Base-by-base conservation (phyloP, 805 yeast species). In the Jamesozyma hellenica region DNA sequence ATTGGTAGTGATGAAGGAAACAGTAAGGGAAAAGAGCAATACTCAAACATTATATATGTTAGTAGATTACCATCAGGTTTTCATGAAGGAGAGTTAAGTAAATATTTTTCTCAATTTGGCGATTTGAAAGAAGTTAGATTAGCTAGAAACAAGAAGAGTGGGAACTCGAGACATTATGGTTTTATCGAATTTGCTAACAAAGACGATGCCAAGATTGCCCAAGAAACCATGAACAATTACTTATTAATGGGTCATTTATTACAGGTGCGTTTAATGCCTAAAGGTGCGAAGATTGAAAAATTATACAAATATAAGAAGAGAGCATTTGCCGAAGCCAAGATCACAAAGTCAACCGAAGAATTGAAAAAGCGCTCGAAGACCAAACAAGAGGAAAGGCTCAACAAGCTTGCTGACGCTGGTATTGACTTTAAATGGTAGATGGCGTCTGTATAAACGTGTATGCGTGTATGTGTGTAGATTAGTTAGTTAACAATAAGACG, bases 181-280 rank as follows among this genome's bases (percentile, higher is more conserved):
- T 90, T 85, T 61, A 67, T 92, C 34, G 96, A 92, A 63, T 92
- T 90, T 55, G 74, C 71, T 32, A 70, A 76, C 40, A 56, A 60
- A 29, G 84, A 79, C 35, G 94, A 82, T 41, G 96, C 97, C 34
- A 72, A 77, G 50, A 70, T 87, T 45, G 98, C 96, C 3, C 83
- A 82, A 45, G 97, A 92, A 49, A 79, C 96, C 34, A 92, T 92
- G 98, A 80, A 92, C 64, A 92, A 92, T 64, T 92, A 92, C 55
- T 71, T 92, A 46, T 58, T 92, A 34, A 79, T 84, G 65, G 94
- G 94, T 6, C 96, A 90, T 61, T 73, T 88, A 45, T 66, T 92
- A 51, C 80, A 83, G 62, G 88, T 82, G 28, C 67, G 73, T 43
- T 43, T 58, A 18, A 39, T 61, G 35, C 74, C 73, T 42, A 60